phyloP scores from a whole-genome alignment of 805 yeast species.

The Teunomyces funiuensis region DNA sequence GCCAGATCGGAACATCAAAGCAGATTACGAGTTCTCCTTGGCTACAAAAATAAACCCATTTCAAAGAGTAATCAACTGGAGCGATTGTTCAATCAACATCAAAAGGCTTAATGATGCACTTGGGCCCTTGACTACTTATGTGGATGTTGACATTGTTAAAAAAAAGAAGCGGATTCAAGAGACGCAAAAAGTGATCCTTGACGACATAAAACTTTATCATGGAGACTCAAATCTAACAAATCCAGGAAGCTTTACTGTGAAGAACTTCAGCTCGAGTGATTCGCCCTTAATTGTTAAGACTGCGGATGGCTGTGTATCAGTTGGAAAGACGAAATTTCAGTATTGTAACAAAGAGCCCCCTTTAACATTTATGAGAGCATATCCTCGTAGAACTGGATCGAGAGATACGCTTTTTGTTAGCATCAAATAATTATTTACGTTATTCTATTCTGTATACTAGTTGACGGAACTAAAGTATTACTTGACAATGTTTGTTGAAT shows the following conservation, averaged over 20 bases:
- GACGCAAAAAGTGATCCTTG: conserved; percentile 48
- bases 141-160: conserved; percentile 32
- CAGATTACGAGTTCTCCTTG: conserved; percentile 39
- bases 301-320: conserved; percentile 40
- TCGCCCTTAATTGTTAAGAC: conserved; percentile 42
- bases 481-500: conserved; percentile 70
- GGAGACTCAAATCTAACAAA: conserved; percentile 3
- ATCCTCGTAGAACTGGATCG: conserved; percentile 49
- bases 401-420: conserved; percentile 11
- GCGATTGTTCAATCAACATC: conserved; percentile 35
- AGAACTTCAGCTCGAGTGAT: conserved; percentile 6
- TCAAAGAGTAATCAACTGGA: conserved; percentile 52
- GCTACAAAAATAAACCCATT: conserved; percentile 56
- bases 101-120: conserved; percentile 48
- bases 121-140: conserved; percentile 55
- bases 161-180: conserved; percentile 28
- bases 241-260: conserved; percentile 25
- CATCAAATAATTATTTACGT: not conserved
- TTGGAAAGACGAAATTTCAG: conserved; percentile 50
- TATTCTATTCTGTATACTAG: not conserved
- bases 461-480: conserved; percentile 24
- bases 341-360: conserved; percentile 51
- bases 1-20: not conserved
- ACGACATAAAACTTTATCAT: conserved; percentile 27
- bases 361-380: conserved; percentile 39